phyloP scores from a whole-genome alignment of 495 filamentous ascomycete genomes.

The Neurospora sp. region DNA sequence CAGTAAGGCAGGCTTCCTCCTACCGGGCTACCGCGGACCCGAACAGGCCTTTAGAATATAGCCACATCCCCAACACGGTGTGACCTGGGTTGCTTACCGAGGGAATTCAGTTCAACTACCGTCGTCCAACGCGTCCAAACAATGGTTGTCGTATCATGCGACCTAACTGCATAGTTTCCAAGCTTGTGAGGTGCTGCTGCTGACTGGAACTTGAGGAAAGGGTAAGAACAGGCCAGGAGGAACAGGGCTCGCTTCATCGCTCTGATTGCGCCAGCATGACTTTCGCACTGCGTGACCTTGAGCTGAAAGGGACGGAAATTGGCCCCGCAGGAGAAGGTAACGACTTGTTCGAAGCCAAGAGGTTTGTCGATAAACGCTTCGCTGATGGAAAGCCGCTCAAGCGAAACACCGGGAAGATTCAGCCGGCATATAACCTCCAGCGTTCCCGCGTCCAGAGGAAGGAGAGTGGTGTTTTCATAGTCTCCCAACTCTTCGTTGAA shows the following conservation, averaged over 20 bases:
- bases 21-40: too few species aligned
- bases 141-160: not conserved
- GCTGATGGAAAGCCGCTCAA: not conserved
- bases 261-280: too few species aligned
- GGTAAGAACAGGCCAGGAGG: too few species aligned
- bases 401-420: not conserved
- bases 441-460: not conserved
- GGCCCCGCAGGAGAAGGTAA: too few species aligned
- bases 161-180: not conserved
- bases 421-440: not conserved
- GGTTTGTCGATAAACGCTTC: not conserved
- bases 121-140: not conserved
- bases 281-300: too few species aligned
- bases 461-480: not conserved
- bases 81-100: not conserved
- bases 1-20: too few species aligned
- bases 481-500: not conserved
- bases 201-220: too few species aligned
- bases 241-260: too few species aligned
- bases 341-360: too few species aligned
- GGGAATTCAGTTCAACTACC: not conserved
- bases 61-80: too few species aligned
- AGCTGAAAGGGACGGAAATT: fast-evolving
- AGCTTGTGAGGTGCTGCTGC: too few species aligned
- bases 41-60: too few species aligned